These are phyloP conservation scores for Hanseniaspora pseudoguilliermondii DNA, from an alignment of 805 yeast genomes.

Conservation along the genomic window DNA sequence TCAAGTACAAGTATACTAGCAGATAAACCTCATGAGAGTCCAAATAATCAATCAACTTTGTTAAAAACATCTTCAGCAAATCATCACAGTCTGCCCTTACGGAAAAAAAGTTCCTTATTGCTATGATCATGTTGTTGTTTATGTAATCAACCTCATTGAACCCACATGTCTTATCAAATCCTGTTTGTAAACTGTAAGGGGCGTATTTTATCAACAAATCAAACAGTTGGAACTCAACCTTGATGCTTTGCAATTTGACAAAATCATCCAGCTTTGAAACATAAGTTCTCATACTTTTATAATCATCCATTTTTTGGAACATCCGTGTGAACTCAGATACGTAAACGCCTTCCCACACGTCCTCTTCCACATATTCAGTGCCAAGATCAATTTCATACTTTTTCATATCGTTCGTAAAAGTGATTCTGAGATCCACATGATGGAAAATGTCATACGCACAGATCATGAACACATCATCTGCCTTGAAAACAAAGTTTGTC, in stretches of 20 bases:
- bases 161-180: neutral
- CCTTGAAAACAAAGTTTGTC: neutral
- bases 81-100: neutral
- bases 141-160: constrained; percentile 3
- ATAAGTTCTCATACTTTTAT: too few species aligned
- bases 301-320: neutral
- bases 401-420: neutral
- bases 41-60: neutral
- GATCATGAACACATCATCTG: neutral
- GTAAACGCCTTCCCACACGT: neutral
- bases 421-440: neutral
- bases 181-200: neutral
- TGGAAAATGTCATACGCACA: neutral
- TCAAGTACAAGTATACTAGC: neutral
- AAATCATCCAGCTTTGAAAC: neutral
- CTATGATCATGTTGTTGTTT: neutral
- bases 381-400: neutral
- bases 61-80: neutral
- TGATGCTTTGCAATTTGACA: neutral
- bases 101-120: neutral
- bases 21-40: neutral
- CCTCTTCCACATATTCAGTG: neutral
- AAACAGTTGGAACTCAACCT: neutral
- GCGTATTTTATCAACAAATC: neutral
- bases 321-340: constrained; percentile 3